These are phyloP conservation scores for Sphenostylis stenocarpa DNA, from an alignment of 306 rosid species.

Conservation along the genomic window DNA sequence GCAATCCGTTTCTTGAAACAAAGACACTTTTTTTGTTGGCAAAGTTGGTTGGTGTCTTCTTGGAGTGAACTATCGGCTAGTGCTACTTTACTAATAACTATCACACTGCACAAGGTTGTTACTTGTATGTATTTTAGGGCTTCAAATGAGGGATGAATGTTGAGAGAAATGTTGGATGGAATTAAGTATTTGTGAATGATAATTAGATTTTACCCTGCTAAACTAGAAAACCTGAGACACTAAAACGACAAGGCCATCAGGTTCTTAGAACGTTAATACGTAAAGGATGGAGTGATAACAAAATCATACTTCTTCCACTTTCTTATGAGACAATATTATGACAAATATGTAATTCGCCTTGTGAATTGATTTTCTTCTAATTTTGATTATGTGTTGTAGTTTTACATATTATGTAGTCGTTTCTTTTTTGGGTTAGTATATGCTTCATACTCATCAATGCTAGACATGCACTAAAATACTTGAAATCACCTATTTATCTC, in stretches of 20 bases:
- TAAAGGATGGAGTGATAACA: background rate
- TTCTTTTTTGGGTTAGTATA: background rate
- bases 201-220: background rate
- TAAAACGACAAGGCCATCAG: background rate
- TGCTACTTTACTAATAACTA: background rate
- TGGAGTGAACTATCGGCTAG: no score
- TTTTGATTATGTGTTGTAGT: background rate
- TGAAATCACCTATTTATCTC: background rate
- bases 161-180: background rate
- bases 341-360: background rate
- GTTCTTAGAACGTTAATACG: no score
- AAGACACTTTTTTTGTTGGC: background rate
- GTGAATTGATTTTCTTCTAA: background rate
- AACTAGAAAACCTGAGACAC: background rate
- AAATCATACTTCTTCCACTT: background rate
- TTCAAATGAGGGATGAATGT: background rate
- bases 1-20: background rate
- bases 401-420: background rate
- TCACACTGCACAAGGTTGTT: background rate
- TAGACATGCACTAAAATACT: background rate
- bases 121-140: background rate
- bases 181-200: background rate
- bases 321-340: background rate
- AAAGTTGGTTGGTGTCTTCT: background rate
- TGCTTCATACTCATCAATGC: background rate